These are phyloP conservation scores for Candida glaebosa DNA, from an alignment of 805 yeast genomes.

Conservation along the genomic window DNA sequence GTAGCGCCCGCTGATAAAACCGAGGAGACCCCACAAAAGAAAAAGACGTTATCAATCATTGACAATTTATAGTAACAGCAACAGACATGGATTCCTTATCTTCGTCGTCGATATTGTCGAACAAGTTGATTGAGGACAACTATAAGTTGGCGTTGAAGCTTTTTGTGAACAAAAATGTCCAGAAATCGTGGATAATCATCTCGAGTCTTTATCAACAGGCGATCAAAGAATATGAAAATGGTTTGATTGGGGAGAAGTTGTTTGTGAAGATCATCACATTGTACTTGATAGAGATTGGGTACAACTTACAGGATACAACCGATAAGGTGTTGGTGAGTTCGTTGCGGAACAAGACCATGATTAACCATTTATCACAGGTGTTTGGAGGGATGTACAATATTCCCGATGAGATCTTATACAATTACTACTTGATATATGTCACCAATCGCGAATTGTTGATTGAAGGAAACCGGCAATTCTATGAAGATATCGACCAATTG, in stretches of 20 bases:
- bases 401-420: conserved; percentile 32
- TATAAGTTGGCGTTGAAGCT: conserved; percentile 36
- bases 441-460: conserved; percentile 20
- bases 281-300: conserved; percentile 35
- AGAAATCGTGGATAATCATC: conserved; percentile 27
- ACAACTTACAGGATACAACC: conserved; percentile 6
- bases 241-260: conserved; percentile 23
- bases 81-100: neutral
- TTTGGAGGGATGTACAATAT: conserved; percentile 15
- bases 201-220: conserved; percentile 19
- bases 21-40: neutral
- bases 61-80: no score
- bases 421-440: conserved; percentile 26
- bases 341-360: conserved; percentile 7
- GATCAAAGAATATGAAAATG: conserved; percentile 19
- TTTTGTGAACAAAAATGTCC: conserved; percentile 36
- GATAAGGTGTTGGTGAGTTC: conserved; percentile 7
- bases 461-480: conserved; percentile 8
- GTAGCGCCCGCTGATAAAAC: conserved; percentile 2
- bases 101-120: conserved; percentile 3
- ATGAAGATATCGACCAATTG: conserved; percentile 7
- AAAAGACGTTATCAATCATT: no score
- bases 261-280: conserved; percentile 32
- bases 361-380: conserved; percentile 1
- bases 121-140: conserved; percentile 13